These are phyloP conservation scores for Solanum ahanhuiri DNA, from an alignment of 257 asterid genomes.

Conservation along the genomic window DNA sequence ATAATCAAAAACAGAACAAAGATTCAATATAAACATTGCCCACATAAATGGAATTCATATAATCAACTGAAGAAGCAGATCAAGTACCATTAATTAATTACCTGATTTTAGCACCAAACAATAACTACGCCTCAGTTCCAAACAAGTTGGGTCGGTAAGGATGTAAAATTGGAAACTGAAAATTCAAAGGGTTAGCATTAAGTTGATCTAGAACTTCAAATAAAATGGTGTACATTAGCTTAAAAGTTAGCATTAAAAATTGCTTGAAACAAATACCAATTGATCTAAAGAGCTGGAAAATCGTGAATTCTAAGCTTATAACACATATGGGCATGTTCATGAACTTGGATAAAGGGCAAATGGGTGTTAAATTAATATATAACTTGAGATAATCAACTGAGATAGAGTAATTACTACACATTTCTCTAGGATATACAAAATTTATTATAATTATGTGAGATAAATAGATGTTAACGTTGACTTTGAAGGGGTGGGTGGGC, in stretches of 20 bases:
- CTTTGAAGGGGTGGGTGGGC: neutral
- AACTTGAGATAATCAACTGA: neutral
- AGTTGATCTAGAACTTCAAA: neutral
- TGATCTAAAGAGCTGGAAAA: conserved; percentile 23
- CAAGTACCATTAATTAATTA: neutral
- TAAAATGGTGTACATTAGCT: neutral
- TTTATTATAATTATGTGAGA: neutral
- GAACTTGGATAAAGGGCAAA: conserved; percentile 1
- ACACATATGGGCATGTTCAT: neutral
- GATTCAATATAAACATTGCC: neutral
- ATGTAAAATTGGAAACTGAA: neutral
- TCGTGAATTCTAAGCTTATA: conserved; percentile 9
- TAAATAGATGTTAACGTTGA: conserved; percentile 12
- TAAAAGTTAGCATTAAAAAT: neutral
- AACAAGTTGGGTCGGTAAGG: neutral
- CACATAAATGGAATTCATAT: neutral
- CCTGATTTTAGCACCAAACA: neutral
- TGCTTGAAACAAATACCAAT: conserved; percentile 13
- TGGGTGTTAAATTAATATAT: neutral
- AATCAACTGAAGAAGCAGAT: neutral
- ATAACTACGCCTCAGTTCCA: neutral
- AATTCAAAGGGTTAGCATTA: no score
- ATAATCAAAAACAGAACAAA: neutral
- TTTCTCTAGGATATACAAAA: neutral
- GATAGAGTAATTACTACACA: neutral